These are phyloP conservation scores for Kokia cookei DNA, from an alignment of 441 rosid species.

Conservation along the genomic window DNA sequence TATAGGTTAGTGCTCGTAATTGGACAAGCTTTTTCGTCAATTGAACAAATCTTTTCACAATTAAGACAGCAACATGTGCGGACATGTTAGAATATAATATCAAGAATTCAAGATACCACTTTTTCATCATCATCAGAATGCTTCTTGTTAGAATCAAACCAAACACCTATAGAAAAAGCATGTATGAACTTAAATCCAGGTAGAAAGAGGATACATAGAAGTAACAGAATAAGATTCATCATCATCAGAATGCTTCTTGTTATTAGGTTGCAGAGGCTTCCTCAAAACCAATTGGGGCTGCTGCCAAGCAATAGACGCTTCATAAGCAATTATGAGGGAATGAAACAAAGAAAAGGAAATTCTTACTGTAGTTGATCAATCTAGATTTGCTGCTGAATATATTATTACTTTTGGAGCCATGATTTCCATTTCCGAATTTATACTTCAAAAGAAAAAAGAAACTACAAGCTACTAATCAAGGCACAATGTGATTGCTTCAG, in stretches of 20 bases:
- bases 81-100: neutral
- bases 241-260: constrained; percentile 88
- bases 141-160: too few relatives aligned
- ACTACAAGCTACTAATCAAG: neutral
- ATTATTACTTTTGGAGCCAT: neutral
- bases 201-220: constrained; percentile 52
- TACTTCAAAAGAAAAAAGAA: neutral
- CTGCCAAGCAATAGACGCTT: constrained; percentile 16
- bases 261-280: constrained; percentile 81
- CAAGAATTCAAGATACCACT: neutral
- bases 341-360: neutral
- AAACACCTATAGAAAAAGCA: neutral
- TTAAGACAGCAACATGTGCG: neutral
- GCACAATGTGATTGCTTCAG: neutral
- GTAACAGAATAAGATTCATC: constrained; percentile 74
- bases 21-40: neutral
- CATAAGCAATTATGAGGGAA: neutral
- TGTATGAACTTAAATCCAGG: constrained; percentile 1
- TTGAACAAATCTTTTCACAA: neutral
- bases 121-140: too few relatives aligned
- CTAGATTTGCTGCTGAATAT: neutral
- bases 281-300: constrained; percentile 42
- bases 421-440: neutral
- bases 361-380: neutral
- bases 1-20: neutral